phyloP scores from a whole-genome alignment of 441 rosid species.

The Adansonia grandidieri region DNA sequence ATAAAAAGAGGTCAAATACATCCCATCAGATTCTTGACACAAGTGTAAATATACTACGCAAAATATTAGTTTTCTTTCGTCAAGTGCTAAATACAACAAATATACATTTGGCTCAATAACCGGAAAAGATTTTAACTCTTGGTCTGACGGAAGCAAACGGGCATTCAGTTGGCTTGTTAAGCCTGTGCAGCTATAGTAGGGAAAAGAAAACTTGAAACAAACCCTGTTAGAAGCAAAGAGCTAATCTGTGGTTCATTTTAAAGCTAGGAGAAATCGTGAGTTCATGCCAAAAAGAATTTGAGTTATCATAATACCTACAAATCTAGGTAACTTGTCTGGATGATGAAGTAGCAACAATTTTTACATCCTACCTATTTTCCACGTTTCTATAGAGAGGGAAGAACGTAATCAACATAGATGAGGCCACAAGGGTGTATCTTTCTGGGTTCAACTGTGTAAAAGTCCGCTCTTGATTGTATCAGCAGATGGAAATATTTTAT shows the following conservation, averaged over 20 bases:
- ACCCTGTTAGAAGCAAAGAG: neutral
- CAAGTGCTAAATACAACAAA: neutral
- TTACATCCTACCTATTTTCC: neutral
- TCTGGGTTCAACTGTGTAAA: neutral
- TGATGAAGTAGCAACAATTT: neutral
- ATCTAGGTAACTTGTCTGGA: neutral
- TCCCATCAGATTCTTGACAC: neutral
- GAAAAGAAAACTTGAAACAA: neutral
- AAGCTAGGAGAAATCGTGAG: neutral
- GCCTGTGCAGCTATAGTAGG: neutral
- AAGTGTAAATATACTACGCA: neutral
- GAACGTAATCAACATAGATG: neutral
- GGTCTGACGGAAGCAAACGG: neutral
- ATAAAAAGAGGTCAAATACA: neutral
- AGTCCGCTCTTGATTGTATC: neutral
- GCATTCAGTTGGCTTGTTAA: neutral
- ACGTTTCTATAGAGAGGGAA: neutral
- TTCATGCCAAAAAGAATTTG: slow-evolving; percentile 10
- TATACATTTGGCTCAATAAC: neutral
- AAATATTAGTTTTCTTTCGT: neutral
- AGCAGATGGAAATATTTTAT: neutral
- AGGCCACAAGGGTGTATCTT: neutral
- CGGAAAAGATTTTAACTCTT: too few species aligned
- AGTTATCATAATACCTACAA: neutral
- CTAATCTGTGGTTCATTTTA: slow-evolving; percentile 14